Evolutionary conservation across 2,329 filamentous ascomycete genomes (phyloP).

Genomic region (Aspergillus hortae): DNA sequence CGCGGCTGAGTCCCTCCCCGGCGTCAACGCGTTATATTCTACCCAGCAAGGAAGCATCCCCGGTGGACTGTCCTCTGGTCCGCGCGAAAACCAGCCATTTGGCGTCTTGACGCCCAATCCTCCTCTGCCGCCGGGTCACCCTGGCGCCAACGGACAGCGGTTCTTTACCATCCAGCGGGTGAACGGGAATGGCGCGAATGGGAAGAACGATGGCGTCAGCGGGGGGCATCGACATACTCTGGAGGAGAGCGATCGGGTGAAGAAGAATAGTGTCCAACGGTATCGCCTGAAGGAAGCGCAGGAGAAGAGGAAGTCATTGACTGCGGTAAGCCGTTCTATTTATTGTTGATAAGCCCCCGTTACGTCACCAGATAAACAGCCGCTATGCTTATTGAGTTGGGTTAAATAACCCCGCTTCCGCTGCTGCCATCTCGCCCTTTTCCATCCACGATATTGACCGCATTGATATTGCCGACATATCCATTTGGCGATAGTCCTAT

Average conservation of each 20-base stretch:
- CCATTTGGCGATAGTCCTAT: slow-evolving; percentile 6
- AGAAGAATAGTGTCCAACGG: slow-evolving; percentile 74
- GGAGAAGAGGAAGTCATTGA: slow-evolving; percentile 54
- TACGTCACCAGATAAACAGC: not conserved
- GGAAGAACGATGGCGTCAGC: slow-evolving; percentile 65
- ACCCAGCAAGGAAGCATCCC: slow-evolving; percentile 4
- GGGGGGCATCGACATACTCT: slow-evolving; percentile 73
- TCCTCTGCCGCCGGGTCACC: slow-evolving; percentile 41
- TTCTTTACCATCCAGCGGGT: slow-evolving; percentile 75
- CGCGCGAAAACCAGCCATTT: slow-evolving; percentile 32
- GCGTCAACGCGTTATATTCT: slow-evolving; percentile 22
- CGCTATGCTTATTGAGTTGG: not conserved
- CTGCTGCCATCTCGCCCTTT: not conserved
- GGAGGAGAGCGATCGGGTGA: slow-evolving; percentile 71
- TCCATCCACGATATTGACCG: not conserved
- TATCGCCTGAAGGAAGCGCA: slow-evolving; percentile 63
- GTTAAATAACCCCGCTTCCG: not conserved
- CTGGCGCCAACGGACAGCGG: slow-evolving; percentile 49
- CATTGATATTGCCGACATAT: not conserved
- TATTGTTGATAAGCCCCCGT: not conserved
- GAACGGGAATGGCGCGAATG: slow-evolving; percentile 71
- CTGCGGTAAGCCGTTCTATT: slow-evolving; percentile 24
- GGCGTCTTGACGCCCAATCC: slow-evolving; percentile 42
- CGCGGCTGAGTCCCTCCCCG: slow-evolving; percentile 20
- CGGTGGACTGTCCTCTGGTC: not conserved